These are phyloP conservation scores for Pichia sp. DNA, from an alignment of 1,139 yeast genomes.

Conservation along the genomic window DNA sequence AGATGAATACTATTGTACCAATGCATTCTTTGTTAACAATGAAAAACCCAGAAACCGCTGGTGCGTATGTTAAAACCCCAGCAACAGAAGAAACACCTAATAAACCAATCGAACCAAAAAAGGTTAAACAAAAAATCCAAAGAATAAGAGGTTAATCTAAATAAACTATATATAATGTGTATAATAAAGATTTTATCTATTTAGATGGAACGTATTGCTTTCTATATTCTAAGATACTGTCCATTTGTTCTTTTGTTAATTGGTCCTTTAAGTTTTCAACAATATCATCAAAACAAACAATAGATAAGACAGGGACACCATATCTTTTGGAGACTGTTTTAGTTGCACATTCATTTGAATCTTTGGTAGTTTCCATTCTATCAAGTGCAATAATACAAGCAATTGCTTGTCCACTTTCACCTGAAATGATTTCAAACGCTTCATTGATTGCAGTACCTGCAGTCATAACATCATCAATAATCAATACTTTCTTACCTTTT, in stretches of 20 bases:
- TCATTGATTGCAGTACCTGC: constrained; percentile 98
- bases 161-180: neutral
- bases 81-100: constrained; percentile 12
- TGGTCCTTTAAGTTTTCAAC: constrained; percentile 50
- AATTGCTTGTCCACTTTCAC: constrained; percentile 64
- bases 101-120: constrained; percentile 30
- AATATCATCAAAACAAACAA: constrained; percentile 71
- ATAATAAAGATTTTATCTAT: neutral
- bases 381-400: constrained; percentile 91
- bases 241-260: constrained; percentile 48
- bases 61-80: constrained; percentile 47
- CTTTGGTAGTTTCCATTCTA: constrained; percentile 79
- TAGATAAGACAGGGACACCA: constrained; percentile 75
- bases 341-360: constrained; percentile 68
- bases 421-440: constrained; percentile 73
- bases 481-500: constrained; percentile 63
- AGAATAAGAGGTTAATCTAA: constrained; percentile 30
- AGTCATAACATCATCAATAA: constrained; percentile 95
- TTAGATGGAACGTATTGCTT: constrained; percentile 39
- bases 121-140: constrained; percentile 44
- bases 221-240: constrained; percentile 56
- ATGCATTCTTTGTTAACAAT: constrained; percentile 70
- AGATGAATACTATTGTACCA: constrained; percentile 82
- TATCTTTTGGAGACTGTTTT: constrained; percentile 67
- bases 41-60: constrained; percentile 79